These are phyloP conservation scores for Xanthoconium stramineum DNA, from an alignment of 768 basidiomycete genomes.

Conservation along the genomic window DNA sequence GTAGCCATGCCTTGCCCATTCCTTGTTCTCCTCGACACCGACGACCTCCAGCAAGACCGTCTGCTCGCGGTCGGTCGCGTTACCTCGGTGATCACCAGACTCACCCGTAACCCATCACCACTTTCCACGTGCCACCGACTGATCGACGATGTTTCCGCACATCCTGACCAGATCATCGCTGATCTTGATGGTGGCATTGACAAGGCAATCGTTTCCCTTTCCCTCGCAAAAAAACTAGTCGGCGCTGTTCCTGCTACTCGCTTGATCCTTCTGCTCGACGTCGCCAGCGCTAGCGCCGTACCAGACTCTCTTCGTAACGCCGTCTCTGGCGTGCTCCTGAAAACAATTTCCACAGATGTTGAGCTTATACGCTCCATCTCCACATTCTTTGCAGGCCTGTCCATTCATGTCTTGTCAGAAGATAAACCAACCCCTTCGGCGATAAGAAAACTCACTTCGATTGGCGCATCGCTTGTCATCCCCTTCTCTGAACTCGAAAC, in stretches of 20 bases:
- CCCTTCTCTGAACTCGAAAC: constrained; percentile 61
- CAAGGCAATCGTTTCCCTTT: constrained; percentile 72
- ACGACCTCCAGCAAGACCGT: constrained; percentile 43
- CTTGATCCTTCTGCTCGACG: constrained; percentile 73
- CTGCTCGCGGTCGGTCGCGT: constrained; percentile 65
- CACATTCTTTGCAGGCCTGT: constrained; percentile 62
- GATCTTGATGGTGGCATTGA: constrained; percentile 77
- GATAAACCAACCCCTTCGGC: constrained; percentile 53
- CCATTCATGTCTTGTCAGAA: constrained; percentile 60
- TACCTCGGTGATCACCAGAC: constrained; percentile 66
- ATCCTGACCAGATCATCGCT: constrained; percentile 54
- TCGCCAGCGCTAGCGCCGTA: constrained; percentile 68
- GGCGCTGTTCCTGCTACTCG: constrained; percentile 68
- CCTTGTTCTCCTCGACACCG: constrained; percentile 55
- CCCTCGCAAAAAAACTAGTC: constrained; percentile 64
- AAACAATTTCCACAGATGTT: constrained; percentile 65
- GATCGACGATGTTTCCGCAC: constrained; percentile 46
- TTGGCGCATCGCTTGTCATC: constrained; percentile 66
- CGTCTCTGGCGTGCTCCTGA: constrained; percentile 78
- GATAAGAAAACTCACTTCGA: constrained; percentile 58
- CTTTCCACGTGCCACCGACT: constrained; percentile 48
- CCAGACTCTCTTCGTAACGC: constrained; percentile 70
- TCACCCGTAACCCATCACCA: constrained; percentile 29
- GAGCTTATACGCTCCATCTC: constrained; percentile 78
- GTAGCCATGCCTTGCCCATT: constrained; percentile 38